Evolutionary conservation across 2,329 filamentous ascomycete species (phyloP), one percentile per base, ranked within the genome.

Genomic region (Apiospora sp.): DNA sequence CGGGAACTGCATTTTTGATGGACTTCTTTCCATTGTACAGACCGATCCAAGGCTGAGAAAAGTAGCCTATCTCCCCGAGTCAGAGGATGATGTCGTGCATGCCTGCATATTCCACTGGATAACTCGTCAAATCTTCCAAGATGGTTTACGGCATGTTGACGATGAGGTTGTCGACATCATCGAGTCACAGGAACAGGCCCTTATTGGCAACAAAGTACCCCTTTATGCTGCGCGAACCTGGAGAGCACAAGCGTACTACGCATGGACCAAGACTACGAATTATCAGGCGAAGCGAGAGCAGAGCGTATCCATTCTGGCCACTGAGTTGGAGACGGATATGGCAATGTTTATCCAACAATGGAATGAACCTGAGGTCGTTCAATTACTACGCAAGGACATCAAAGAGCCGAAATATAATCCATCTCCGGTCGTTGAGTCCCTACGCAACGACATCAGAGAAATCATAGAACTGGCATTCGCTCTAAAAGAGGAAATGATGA

Each of bases 161-260:
- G 0, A 3, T 0, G 0, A 1, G 1, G 0, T 1, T 2, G 34
- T n/a, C 19, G 8, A 64, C 0, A 2, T 64, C 19, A 41, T 41
- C 30, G 8, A 64, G 5, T 19, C 0, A 3, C 58, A n/a, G 5
- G 16, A 13, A n/a, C 19, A 13, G 1, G n/a, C 58, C 6, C 6
- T 41, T 19, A 10, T 13, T 2, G 1, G 13, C 1, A 10, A 64
- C 1, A 8, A 3, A 2, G 30, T 13, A 1, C 30, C 19, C 8
- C 30, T 61, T 12, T 61, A 61, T 22, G 6, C 30, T 37, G 2
- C 8, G 2, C 54, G 16, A 7, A 22, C 16, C 16, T 61, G 54
- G 54, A 22, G 4, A 12, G 54, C 54, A 12, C 30, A 61, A n/a
- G 14, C 54, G 0, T 61, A 61, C 54, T 37, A 61, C 4, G 30